These are phyloP conservation scores for Penicillium cosmopolitanum DNA, from an alignment of 495 filamentous ascomycete genomes.

Conservation along the genomic window DNA sequence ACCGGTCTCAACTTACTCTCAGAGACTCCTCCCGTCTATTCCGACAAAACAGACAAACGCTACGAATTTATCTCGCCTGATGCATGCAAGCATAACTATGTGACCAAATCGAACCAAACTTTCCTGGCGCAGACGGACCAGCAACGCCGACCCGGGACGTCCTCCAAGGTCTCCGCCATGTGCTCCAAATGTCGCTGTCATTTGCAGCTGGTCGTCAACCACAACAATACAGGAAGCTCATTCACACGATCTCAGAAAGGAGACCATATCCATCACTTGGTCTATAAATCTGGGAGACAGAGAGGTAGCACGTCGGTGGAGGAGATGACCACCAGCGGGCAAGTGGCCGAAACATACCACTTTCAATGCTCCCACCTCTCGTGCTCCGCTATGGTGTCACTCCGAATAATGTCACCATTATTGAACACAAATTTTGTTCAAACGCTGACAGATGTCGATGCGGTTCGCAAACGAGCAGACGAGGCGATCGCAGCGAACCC, in stretches of 20 bases:
- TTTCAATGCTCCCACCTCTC: conserved; percentile 64
- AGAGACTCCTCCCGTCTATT: conserved; percentile 51
- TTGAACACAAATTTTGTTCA: conserved; percentile 52
- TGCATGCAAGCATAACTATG: conserved; percentile 60
- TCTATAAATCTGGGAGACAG: conserved; percentile 43
- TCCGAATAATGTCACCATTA: conserved; percentile 59
- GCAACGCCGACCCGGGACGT: conserved; percentile 36
- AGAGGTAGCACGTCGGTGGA: conserved; percentile 25
- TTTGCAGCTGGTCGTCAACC: conserved; percentile 54
- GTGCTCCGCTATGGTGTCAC: conserved; percentile 58
- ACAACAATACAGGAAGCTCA: conserved; percentile 27
- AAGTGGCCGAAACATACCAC: conserved; percentile 42
- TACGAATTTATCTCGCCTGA: conserved; percentile 39
- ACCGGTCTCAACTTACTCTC: conserved; percentile 58
- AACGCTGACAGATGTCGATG: conserved; percentile 58
- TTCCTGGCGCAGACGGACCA: conserved; percentile 44
- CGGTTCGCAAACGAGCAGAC: conserved; percentile 57
- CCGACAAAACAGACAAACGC: conserved; percentile 33
- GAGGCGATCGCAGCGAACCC: conserved; percentile 59
- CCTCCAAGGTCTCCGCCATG: conserved; percentile 56
- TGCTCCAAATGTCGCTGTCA: conserved; percentile 62
- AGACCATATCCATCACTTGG: conserved; percentile 52
- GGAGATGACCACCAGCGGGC: conserved; percentile 38
- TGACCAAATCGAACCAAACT: conserved; percentile 56
- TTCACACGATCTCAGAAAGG: conserved; percentile 12